Base-by-base conservation (phyloP, 108 stramenopile species). In the Asterionellopsis glacialis region DNA sequence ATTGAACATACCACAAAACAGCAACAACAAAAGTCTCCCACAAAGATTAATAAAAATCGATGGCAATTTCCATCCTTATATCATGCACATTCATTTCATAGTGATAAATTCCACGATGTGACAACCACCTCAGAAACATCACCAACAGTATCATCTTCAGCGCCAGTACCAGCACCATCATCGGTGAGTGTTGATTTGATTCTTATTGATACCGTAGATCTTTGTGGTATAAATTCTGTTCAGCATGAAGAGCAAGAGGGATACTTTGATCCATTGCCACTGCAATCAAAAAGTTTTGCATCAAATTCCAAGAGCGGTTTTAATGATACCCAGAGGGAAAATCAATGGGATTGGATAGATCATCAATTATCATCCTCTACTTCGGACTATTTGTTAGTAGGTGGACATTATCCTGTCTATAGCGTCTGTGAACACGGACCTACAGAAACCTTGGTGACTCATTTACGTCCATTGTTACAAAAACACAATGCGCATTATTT, bases 321-420 rank as follows among this genome's bases (percentile, higher is more conserved):
- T n/a, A n/a, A n/a, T n/a, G n/a, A n/a, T n/a, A n/a, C n/a, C n/a
- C n/a, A 33, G 33, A 7, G 33, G 7, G 51, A 47, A 11, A 25
- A 57, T 28, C 57, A 59, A 45, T 55, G 57, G 41, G 22, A 55
- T 7, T 81, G 65, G 65, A 64, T 81, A 18, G 69, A 81, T 26
- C 39, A 62, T 19, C 26, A 41, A 25, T 52, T 81, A 40, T 18
- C 9, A 25, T 40, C 57, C 12, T 77, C 76, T 13, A 62, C 69
- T n/a, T 76, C 73, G 13, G 76, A 81, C 25, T 74, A 71, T 47
- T 47, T 81, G 52, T 45, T 81, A 9, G 80, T 81, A 14, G 80
- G 65, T 13, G 80, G 80, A 1, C 80, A 81, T 53, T 81, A 70
- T 53, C 76, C 76, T 12, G 47, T 81, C n/a, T 81, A 67, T 62